Base-by-base conservation (phyloP, 495 filamentous ascomycete species). In the Penicillium pancosmium region DNA sequence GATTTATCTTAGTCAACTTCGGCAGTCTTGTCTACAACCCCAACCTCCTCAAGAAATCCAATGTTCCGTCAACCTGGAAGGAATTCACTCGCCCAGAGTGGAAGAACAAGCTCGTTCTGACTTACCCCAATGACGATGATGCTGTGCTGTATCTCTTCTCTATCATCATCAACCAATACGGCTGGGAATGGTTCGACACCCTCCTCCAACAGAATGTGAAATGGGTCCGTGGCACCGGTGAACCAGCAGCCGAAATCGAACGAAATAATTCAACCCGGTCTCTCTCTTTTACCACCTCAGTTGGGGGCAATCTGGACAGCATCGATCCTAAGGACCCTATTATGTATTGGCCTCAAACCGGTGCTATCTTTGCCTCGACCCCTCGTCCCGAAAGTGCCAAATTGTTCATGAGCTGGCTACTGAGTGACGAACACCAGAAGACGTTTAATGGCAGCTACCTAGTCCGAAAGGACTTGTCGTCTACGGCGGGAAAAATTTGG, bases 151-250 rank as follows among this genome's bases (percentile, higher is more conserved):
- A 54, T 31, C 18, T 54, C 1, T 54, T 46, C 38, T 44, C 36
- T 7, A 4, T 31, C 0, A 43, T 54, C 18, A 54, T 46, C 15
- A 33, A 33, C n/a, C 23, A 44, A 44, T 46, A 54, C 13, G 52
- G 38, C 11, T 46, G 52, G 52, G 21, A 16, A 3, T 54, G 52
- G 38, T 33, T 54, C 6, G 52, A 54, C 9, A 12, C 4, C 43
- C 52, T 54, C 0, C 36, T 25, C 8, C 5, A 43, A 16, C 52
- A 54, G 35, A 33, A 54, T 27, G 52, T 54, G 21, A 25, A 54
- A 25, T 54, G 52, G 38, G 52, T 54, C 11, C 18, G 52, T 27
- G 52, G 52, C 6, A 54, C 40, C n/a, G 52, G 51, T 15, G 35
- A 40, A 34, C 33, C 52, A 2, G 38, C 52, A 46, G n/a, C 21